A percentile compares a stretch with the other conserved stretches of the same genome.
These are phyloP conservation scores for Sechiopsis laciniata DNA, from an alignment of 306 rosid species.

Conservation along the genomic window DNA sequence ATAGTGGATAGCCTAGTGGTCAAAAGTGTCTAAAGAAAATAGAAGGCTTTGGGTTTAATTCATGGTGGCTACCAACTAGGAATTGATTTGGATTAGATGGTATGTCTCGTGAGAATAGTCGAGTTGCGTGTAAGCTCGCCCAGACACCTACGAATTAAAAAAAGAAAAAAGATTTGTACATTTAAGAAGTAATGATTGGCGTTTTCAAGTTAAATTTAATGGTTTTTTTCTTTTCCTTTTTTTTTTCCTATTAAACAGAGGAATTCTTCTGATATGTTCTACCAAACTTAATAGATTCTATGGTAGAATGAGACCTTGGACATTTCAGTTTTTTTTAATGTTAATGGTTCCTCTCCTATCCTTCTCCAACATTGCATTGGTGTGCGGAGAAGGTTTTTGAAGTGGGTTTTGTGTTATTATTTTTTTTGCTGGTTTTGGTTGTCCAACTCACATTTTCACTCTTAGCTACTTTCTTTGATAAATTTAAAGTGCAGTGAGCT, in stretches of 20 bases:
- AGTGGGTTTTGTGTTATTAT: not conserved
- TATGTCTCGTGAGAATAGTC: too few species aligned
- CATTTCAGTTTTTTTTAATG: not conserved
- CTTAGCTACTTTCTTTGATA: not conserved
- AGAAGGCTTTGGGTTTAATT: too few species aligned
- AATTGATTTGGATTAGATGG: too few species aligned
- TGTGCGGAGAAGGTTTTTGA: not conserved
- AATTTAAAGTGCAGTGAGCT: not conserved
- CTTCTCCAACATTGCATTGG: constrained; percentile 1
- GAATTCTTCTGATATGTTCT: not conserved
- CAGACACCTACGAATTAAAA: too few species aligned
- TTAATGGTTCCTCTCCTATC: not conserved
- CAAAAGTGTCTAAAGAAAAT: too few species aligned
- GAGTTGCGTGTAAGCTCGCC: too few species aligned
- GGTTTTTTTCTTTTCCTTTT: not conserved
- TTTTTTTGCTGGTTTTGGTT: not conserved
- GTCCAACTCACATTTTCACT: not conserved
- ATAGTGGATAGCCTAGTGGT: too few species aligned
- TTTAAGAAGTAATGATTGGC: not conserved
- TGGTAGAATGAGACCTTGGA: not conserved
- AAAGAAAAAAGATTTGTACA: not conserved
- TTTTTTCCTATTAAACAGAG: not conserved
- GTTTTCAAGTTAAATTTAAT: not conserved
- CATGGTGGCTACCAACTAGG: too few species aligned
- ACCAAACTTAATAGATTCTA: not conserved